Evolutionary conservation across 306 rosid genomes (phyloP), one percentile per base, ranked within the genome.

Genomic region (Inga leiocalycina): DNA sequence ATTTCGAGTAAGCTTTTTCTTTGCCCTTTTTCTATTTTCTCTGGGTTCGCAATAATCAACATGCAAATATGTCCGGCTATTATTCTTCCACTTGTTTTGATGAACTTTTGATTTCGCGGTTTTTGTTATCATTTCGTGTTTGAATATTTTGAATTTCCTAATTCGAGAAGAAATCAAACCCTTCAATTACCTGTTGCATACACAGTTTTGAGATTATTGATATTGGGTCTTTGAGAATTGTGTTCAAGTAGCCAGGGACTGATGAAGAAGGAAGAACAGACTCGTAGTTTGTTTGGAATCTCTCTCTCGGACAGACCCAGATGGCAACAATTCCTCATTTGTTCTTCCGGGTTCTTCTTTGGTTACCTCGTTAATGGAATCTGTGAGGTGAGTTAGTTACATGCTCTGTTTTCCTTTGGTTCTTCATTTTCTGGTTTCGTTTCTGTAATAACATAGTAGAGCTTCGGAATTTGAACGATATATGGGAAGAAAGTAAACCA

Each of bases 321-420:
- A 88, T 97, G 98, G 97, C 91, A 97, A 15, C 98, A 97, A 87
- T 97, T 94, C 84, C 94, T 97, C 83, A 84, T 97, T 83, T 97
- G 98, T 84, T 94, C 99, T 34, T 91, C 95, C 64, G 98, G 99
- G 6, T 97, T 97, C 82, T 97, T 97, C 95, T 94, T 97, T 82
- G 98, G 99, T 8, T 97, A 97, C 73, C 96, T 94, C 75, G 92
- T 97, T 48, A 97, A 97, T 81, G 98, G 99, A 43, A 75, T 97
- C 79, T 97, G 99, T 79, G 99, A 97, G 98, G 99, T 97, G 83
- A 11, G 32, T 79, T 44, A 22, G 12, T 45, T 35, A 71, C 30
- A 4, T 88, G 17, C 68, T 79, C 45, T 73, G 32, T 81, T 82
- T n/a, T 37, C 4, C 20, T 79, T 30, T 39, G 13, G 6, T 79